A percentile compares a stretch with the other conserved stretches of the same genome.
phyloP scores from a whole-genome alignment of 495 filamentous ascomycete genomes.

The Penicillium ochrochloron region DNA sequence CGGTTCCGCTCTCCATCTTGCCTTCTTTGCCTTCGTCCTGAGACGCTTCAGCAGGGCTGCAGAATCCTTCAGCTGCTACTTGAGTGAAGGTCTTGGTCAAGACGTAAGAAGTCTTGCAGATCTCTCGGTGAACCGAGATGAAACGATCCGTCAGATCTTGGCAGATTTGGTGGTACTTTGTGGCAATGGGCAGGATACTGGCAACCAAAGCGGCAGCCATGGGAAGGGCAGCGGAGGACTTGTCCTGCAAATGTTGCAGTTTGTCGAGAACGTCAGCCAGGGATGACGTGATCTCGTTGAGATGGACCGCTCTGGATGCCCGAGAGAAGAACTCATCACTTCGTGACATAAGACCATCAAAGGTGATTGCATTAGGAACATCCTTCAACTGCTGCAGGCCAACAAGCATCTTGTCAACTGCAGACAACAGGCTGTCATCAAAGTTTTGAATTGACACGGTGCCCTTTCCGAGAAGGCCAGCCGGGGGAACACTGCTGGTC shows the following conservation, averaged over 20 bases:
- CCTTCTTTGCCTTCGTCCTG: constrained; percentile 68
- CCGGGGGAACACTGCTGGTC: constrained; percentile 21
- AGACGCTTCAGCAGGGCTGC: constrained; percentile 79
- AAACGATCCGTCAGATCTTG: constrained; percentile 55
- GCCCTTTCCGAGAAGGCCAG: constrained; percentile 19
- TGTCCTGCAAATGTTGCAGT: constrained; percentile 54
- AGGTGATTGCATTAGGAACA: constrained; percentile 59
- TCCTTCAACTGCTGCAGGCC: constrained; percentile 73
- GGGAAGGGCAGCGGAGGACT: constrained; percentile 44
- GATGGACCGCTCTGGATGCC: constrained; percentile 61
- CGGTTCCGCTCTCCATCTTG: constrained; percentile 88
- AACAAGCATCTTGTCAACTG: constrained; percentile 70
- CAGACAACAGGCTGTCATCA: constrained; percentile 60
- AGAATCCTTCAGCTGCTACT: constrained; percentile 85
- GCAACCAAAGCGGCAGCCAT: constrained; percentile 65
- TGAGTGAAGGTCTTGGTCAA: constrained; percentile 76
- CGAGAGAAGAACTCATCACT: constrained; percentile 61
- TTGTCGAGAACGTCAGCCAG: constrained; percentile 55
- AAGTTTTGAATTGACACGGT: constrained; percentile 45
- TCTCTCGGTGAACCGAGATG: constrained; percentile 63
- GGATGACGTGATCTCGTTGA: constrained; percentile 55
- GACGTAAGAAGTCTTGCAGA: constrained; percentile 73
- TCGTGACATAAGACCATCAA: constrained; percentile 64
- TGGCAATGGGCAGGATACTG: constrained; percentile 71
- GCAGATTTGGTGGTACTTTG: constrained; percentile 70